These are phyloP conservation scores for Suillus subalutaceus DNA, from an alignment of 768 basidiomycete species.

Conservation along the genomic window DNA sequence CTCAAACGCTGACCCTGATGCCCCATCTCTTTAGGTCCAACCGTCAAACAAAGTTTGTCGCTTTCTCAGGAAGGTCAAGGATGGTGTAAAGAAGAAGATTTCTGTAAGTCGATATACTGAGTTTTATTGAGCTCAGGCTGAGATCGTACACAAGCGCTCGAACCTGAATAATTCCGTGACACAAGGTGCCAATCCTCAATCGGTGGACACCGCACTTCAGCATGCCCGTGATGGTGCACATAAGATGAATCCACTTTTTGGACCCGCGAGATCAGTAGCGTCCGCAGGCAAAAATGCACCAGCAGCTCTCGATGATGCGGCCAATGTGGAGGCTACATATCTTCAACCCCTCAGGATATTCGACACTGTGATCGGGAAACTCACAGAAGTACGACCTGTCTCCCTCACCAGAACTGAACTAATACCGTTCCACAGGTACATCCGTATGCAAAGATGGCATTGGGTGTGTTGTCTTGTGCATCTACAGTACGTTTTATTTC, in stretches of 20 bases:
- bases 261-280: not conserved
- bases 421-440: not conserved
- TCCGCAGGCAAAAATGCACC: not conserved
- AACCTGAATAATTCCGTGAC: not conserved
- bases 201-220: not conserved
- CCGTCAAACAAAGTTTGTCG: not conserved
- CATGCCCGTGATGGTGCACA: not conserved
- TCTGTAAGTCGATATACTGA: not conserved
- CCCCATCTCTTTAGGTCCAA: not conserved
- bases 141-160: not conserved
- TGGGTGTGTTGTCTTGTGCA: slow-evolving; percentile 1
- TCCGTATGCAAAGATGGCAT: slow-evolving; percentile 12
- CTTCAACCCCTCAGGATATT: slow-evolving; percentile 5
- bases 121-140: not conserved
- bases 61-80: not conserved
- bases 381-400: not conserved
- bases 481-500: not conserved
- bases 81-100: not conserved
- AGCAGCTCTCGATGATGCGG: not conserved
- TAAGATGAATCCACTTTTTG: not conserved
- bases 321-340: not conserved
- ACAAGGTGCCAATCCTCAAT: not conserved
- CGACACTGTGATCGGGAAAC: not conserved
- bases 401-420: not conserved
- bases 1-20: not conserved